phyloP scores from a whole-genome alignment of 805 yeast genomes.

The Debaryomyces tyrocola region DNA sequence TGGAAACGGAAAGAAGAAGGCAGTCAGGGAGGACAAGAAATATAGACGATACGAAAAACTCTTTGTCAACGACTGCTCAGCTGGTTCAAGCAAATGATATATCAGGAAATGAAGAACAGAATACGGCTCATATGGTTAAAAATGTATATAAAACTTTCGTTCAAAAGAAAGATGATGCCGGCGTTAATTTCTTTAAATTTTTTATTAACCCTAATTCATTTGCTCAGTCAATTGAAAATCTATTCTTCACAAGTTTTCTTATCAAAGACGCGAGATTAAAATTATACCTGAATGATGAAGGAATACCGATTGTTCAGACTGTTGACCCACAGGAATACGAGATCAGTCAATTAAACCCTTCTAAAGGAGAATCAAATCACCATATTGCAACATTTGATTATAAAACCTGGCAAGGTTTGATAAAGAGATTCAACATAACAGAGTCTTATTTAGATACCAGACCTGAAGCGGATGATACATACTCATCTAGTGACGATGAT shows the following conservation, averaged over 20 bases:
- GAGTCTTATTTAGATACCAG: constrained; percentile 53
- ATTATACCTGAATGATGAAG: constrained; percentile 48
- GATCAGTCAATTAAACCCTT: constrained; percentile 16
- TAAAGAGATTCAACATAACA: constrained; percentile 54
- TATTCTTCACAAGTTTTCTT: constrained; percentile 80
- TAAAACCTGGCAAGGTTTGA: constrained; percentile 60
- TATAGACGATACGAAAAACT: constrained; percentile 42
- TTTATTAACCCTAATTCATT: constrained; percentile 76
- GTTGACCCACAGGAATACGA: constrained; percentile 21
- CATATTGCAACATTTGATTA: constrained; percentile 72
- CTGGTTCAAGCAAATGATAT: constrained; percentile 53
- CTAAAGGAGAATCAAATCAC: constrained; percentile 47
- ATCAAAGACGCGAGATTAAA: constrained; percentile 68
- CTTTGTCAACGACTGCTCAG: constrained; percentile 51
- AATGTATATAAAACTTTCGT: constrained; percentile 46
- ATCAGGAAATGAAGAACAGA: constrained; percentile 49
- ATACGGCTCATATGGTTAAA: constrained; percentile 65
- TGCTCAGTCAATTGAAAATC: constrained; percentile 76
- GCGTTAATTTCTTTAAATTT: constrained; percentile 60
- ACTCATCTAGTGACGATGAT: constrained; percentile 7
- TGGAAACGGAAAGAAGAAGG: constrained; percentile 58
- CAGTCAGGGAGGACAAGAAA: constrained; percentile 31
- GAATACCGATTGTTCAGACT: constrained; percentile 45
- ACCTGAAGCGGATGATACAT: constrained; percentile 25
- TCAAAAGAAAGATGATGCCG: constrained; percentile 21